Conservation (phyloP, 371 early-diverging fungal species). For the Mortierella polycephala region DNA sequence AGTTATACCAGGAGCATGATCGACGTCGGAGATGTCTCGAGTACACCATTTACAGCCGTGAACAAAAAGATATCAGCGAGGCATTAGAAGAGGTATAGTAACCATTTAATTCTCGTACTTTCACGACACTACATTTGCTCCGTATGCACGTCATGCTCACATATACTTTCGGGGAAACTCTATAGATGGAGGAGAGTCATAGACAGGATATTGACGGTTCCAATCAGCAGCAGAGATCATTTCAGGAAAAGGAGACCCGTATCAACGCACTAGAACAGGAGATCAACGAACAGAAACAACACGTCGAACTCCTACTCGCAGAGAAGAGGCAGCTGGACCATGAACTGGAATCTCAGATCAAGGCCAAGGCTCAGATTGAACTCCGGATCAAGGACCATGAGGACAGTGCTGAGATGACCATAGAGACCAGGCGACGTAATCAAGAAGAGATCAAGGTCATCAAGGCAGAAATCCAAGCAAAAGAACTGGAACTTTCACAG, state of each 20-base stretch:
- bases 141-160: too few species aligned
- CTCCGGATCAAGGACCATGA: slow-evolving; percentile 66
- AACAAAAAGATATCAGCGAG: slow-evolving; percentile 82
- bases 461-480: slow-evolving; percentile 68
- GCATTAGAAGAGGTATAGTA: slow-evolving; percentile 72
- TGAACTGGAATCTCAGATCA: slow-evolving; percentile 66
- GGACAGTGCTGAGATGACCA: slow-evolving; percentile 56
- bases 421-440: slow-evolving; percentile 54
- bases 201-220: slow-evolving; percentile 59
- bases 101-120: neutral
- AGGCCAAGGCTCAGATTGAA: slow-evolving; percentile 67
- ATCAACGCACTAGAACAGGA: slow-evolving; percentile 54
- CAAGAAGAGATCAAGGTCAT: slow-evolving; percentile 58
- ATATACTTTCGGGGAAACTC: neutral
- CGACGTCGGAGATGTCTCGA: slow-evolving; percentile 89
- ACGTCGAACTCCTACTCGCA: slow-evolving; percentile 58
- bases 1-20: slow-evolving; percentile 87
- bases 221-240: slow-evolving; percentile 38
- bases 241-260: slow-evolving; percentile 20
- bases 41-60: slow-evolving; percentile 91
- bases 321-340: slow-evolving; percentile 70
- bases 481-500: slow-evolving; percentile 63
- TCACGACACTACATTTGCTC: neutral
- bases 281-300: slow-evolving; percentile 59
- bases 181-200: slow-evolving; percentile 64